Evolutionary conservation across 768 basidiomycete species (phyloP).

Genomic region (Hemileccinum rubropunctum): DNA sequence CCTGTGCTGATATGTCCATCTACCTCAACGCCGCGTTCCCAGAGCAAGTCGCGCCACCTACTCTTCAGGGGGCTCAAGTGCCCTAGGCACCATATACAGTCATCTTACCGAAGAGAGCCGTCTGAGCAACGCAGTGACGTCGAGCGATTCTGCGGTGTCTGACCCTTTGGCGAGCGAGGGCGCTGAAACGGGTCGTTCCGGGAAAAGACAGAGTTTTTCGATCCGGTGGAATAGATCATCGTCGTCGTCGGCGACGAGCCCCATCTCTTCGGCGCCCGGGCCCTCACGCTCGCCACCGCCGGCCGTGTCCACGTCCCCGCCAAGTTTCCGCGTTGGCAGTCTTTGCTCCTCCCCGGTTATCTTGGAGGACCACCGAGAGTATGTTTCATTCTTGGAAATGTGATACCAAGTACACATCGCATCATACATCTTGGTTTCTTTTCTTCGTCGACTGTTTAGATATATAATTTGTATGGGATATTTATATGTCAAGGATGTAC

Average conservation of each 20-base stretch:
- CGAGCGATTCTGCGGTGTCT: conserved; percentile 1
- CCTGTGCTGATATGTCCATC: too few species aligned
- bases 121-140: neutral
- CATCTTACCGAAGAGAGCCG: neutral
- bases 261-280: neutral
- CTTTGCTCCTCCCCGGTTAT: conserved; percentile 1
- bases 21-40: too few species aligned
- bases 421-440: too few species aligned
- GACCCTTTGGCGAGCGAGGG: conserved; percentile 2
- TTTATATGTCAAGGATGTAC: too few species aligned
- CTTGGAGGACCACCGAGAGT: conserved; percentile 17
- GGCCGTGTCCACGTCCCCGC: neutral
- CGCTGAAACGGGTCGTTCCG: neutral
- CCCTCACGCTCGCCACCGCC: neutral
- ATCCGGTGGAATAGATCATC: neutral
- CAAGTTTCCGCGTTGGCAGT: neutral
- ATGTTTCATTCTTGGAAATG: conserved; percentile 1
- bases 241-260: neutral
- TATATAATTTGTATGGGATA: too few species aligned
- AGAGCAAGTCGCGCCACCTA: conserved; percentile 6
- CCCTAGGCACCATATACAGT: neutral
- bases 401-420: too few species aligned
- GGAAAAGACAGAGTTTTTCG: neutral
- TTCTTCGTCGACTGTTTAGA: neutral
- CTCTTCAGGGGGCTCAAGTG: conserved; percentile 11